phyloP scores from a whole-genome alignment of 2,329 filamentous ascomycete species.

The Knufia petricola region DNA sequence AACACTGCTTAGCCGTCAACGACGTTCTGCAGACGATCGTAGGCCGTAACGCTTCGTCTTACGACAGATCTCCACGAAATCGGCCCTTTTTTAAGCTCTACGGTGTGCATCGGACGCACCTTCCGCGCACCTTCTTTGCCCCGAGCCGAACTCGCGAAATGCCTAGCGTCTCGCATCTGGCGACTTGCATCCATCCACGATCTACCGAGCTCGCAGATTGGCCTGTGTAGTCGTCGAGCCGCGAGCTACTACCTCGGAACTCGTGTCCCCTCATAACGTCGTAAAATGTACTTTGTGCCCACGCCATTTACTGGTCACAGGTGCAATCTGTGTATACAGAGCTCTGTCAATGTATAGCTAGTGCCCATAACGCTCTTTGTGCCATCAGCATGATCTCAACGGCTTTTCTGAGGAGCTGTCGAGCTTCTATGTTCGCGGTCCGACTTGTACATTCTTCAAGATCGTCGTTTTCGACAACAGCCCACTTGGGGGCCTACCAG shows the following conservation, averaged over 20 bases:
- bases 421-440: conserved; percentile 8
- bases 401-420: conserved; percentile 13
- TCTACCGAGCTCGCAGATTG: conserved; percentile 8
- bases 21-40: not conserved
- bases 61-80: not conserved
- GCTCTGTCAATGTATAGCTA: not conserved
- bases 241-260: conserved; percentile 2
- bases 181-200: not conserved
- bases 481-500: conserved; percentile 34
- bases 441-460: not conserved
- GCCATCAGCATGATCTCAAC: conserved; percentile 6
- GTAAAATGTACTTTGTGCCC: not conserved
- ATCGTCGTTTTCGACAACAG: conserved; percentile 19
- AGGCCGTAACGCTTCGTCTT: not conserved
- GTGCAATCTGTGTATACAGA: not conserved
- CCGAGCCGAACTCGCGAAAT: conserved; percentile 1
- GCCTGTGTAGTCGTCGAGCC: not conserved
- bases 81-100: not conserved
- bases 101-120: not conserved
- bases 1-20: too few species aligned
- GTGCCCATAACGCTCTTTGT: not conserved
- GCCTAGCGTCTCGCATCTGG: conserved; percentile 8
- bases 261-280: conserved; percentile 3
- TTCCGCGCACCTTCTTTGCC: not conserved
- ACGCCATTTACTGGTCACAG: not conserved